Percentiles rank a stretch among this genome's conserved stretches.
Evolutionary conservation across 78 protist species (phyloP).

Genomic region (Salpingoeca rosetta): DNA sequence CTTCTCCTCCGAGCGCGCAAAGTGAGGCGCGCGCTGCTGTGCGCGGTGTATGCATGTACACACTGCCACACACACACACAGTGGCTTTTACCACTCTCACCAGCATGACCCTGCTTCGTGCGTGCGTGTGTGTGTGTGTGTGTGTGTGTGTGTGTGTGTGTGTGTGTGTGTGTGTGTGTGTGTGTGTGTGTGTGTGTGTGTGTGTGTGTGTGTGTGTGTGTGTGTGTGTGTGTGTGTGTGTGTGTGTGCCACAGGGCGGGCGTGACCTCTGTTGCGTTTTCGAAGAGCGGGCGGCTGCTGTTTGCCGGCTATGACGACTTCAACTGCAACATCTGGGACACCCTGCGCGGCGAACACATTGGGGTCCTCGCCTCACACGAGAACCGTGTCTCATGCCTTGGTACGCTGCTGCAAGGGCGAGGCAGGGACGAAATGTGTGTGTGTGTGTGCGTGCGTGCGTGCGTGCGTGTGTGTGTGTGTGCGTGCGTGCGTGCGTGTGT

Average conservation of each 20-base stretch:
- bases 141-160: neutral
- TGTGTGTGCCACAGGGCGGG: too few species aligned
- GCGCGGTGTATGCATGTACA: too few species aligned
- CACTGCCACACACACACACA: too few species aligned
- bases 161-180: neutral
- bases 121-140: neutral
- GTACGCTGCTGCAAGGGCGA: too few species aligned
- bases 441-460: too few species aligned
- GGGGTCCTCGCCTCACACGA: slow-evolving; percentile 74
- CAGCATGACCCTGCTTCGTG: too few species aligned
- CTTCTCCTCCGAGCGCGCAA: slow-evolving; percentile 68
- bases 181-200: neutral
- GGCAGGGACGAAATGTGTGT: too few species aligned
- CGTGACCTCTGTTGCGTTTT: slow-evolving; percentile 83
- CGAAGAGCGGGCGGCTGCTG: slow-evolving; percentile 59
- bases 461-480: too few species aligned
- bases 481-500: too few species aligned
- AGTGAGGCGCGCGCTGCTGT: too few species aligned
- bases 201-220: neutral
- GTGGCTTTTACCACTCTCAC: too few species aligned
- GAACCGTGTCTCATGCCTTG: slow-evolving; percentile 88
- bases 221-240: neutral
- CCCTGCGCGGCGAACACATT: slow-evolving; percentile 71
- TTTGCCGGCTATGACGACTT: slow-evolving; percentile 85
- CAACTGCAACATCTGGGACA: slow-evolving; percentile 89